These are phyloP conservation scores for Boletus rex-veris DNA, from an alignment of 768 basidiomycete species.

Conservation along the genomic window DNA sequence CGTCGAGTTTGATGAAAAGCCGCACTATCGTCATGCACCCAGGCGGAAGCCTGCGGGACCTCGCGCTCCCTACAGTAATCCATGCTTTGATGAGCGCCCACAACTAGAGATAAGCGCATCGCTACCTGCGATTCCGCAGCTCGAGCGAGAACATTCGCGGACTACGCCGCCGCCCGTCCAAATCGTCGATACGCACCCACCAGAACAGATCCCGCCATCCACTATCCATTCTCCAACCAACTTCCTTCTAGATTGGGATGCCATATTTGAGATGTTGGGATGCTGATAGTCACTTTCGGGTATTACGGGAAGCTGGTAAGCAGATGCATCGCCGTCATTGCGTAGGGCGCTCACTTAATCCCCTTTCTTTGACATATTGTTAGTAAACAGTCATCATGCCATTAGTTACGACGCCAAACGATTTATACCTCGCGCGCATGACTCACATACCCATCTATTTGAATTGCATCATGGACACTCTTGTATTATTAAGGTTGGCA, in stretches of 20 bases:
- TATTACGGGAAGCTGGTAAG: slow-evolving; percentile 11
- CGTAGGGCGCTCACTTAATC: neutral
- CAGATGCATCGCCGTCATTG: neutral
- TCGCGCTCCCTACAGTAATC: slow-evolving; percentile 18
- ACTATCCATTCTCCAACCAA: slow-evolving; percentile 17
- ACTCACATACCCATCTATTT: slow-evolving; percentile 4
- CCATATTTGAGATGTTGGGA: slow-evolving; percentile 29
- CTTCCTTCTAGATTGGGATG: slow-evolving; percentile 29
- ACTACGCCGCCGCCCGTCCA: slow-evolving; percentile 1
- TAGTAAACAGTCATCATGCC: neutral
- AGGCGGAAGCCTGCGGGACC: slow-evolving; percentile 28
- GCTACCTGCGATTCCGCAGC: slow-evolving; percentile 1
- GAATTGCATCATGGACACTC: neutral
- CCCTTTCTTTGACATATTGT: slow-evolving; percentile 3
- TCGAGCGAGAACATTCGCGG: neutral
- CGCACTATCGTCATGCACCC: neutral
- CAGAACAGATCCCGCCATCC: slow-evolving; percentile 6
- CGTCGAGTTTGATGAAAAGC: slow-evolving; percentile 4
- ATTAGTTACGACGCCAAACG: neutral
- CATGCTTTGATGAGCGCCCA: slow-evolving; percentile 7
- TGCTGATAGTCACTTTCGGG: slow-evolving; percentile 1
- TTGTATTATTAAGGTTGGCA: neutral
- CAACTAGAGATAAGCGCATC: slow-evolving; percentile 20
- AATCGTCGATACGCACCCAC: neutral
- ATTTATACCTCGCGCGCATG: neutral